These are phyloP conservation scores for Chalciporus chontae DNA, from an alignment of 768 basidiomycete genomes.

Conservation along the genomic window DNA sequence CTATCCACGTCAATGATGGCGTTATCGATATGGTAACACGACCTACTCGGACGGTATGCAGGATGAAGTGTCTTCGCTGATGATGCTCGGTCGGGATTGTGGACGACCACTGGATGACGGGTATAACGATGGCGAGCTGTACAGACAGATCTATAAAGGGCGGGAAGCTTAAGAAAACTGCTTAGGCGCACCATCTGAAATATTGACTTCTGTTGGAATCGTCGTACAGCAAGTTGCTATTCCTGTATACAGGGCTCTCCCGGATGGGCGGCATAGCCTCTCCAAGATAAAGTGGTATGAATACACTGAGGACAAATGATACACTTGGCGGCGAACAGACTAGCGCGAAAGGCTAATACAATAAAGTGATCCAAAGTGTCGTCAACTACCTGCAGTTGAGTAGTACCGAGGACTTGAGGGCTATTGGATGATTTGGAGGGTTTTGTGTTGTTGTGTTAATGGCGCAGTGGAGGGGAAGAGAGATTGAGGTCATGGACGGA, in stretches of 20 bases:
- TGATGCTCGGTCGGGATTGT: neutral
- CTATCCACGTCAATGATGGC: slow-evolving; percentile 9
- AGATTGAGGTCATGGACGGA: neutral
- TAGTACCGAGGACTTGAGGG: neutral
- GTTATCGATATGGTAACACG: neutral
- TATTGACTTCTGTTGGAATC: slow-evolving; percentile 2
- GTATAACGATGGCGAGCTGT: slow-evolving; percentile 5
- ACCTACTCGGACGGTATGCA: slow-evolving; percentile 7
- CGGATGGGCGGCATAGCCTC: neutral
- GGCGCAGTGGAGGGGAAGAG: neutral
- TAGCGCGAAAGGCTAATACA: neutral
- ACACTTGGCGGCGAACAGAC: neutral
- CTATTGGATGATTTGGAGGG: neutral
- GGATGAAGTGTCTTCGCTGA: neutral
- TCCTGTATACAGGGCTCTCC: slow-evolving; percentile 22
- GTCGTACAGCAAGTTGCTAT: slow-evolving; percentile 14
- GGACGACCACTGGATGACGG: neutral
- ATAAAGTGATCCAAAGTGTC: neutral
- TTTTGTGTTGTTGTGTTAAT: neutral
- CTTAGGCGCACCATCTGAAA: slow-evolving; percentile 10
- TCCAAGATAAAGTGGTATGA: neutral
- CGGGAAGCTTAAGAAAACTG: slow-evolving; percentile 17
- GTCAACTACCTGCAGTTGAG: neutral
- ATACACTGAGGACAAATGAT: neutral
- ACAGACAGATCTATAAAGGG: slow-evolving; percentile 6